Conservation (phyloP, 768 basidiomycete species). For the Suillus hirtellus region DNA sequence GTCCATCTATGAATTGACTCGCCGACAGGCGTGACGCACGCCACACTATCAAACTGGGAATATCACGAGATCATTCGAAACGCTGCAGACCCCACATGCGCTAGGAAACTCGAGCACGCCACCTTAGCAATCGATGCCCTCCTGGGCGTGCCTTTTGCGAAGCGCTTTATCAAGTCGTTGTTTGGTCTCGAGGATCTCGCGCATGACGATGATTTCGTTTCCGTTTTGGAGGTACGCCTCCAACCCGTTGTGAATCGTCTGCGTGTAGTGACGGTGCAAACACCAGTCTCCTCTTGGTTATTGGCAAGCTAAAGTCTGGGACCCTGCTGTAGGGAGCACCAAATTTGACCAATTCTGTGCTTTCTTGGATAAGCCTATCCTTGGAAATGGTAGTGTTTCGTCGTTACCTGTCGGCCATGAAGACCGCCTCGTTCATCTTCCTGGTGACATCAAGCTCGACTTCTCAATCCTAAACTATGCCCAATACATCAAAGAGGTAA, state of each 20-base stretch:
- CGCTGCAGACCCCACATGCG: slow-evolving; percentile 65
- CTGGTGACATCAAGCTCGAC: slow-evolving; percentile 52
- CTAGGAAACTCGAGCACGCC: slow-evolving; percentile 54
- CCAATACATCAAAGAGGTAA: slow-evolving; percentile 69
- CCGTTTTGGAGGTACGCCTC: slow-evolving; percentile 56
- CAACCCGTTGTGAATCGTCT: slow-evolving; percentile 21
- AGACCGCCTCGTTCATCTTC: slow-evolving; percentile 47
- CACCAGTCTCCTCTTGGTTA: slow-evolving; percentile 57
- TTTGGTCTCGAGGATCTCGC: slow-evolving; percentile 73
- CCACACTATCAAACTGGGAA: slow-evolving; percentile 78
- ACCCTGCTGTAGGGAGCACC: slow-evolving; percentile 63
- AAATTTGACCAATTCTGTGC: slow-evolving; percentile 71
- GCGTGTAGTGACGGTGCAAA: slow-evolving; percentile 2
- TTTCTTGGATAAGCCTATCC: slow-evolving; percentile 48
- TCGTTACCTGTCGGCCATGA: slow-evolving; percentile 49
- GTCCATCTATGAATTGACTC: slow-evolving; percentile 5
- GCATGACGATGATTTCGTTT: slow-evolving; percentile 78
- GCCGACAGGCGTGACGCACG: slow-evolving; percentile 77
- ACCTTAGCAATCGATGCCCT: slow-evolving; percentile 63
- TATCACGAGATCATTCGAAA: slow-evolving; percentile 83
- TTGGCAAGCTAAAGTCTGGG: slow-evolving; percentile 91
- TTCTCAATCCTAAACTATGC: slow-evolving; percentile 72
- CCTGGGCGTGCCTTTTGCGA: slow-evolving; percentile 48
- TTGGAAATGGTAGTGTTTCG: slow-evolving; percentile 32
- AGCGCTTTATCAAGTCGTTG: slow-evolving; percentile 59